Conservation (phyloP, 106 monocot genomes). For the Dendrobium huoshanense region DNA sequence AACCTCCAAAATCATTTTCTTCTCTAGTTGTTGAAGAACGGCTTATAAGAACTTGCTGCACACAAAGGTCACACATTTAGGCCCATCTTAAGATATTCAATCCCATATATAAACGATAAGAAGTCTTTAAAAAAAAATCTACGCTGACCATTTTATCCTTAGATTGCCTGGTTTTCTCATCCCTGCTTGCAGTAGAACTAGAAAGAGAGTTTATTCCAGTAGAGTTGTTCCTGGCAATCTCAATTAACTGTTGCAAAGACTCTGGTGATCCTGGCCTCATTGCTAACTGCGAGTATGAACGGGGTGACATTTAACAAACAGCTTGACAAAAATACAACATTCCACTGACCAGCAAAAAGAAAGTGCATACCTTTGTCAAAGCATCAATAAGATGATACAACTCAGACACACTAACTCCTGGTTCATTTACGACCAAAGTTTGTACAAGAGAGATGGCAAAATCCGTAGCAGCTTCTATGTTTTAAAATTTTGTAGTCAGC, state of each 20-base stretch:
- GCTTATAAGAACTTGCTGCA: slow-evolving; percentile 33
- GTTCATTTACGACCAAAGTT: slow-evolving; percentile 58
- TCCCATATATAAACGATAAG: background rate
- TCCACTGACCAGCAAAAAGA: background rate
- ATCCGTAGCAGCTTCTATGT: slow-evolving; percentile 78
- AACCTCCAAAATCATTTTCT: slow-evolving; percentile 37
- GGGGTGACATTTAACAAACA: slow-evolving; percentile 1
- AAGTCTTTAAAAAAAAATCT: background rate
- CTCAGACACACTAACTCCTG: slow-evolving; percentile 59
- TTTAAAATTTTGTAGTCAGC: background rate
- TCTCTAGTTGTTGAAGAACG: slow-evolving; percentile 43
- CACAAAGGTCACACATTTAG: background rate
- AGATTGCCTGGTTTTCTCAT: slow-evolving; percentile 60
- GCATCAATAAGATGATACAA: slow-evolving; percentile 75
- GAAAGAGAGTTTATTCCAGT: slow-evolving; percentile 20
- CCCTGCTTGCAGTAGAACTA: slow-evolving; percentile 40
- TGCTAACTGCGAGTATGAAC: slow-evolving; percentile 53
- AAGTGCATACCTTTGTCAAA: slow-evolving; percentile 54
- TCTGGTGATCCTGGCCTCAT: slow-evolving; percentile 71
- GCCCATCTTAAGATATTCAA: background rate
- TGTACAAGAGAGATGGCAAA: slow-evolving; percentile 79
- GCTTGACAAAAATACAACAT: background rate
- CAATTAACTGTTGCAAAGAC: slow-evolving; percentile 67
- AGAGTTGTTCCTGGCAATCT: slow-evolving; percentile 43
- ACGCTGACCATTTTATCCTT: slow-evolving; percentile 65